Conservation (phyloP, 2,329 filamentous ascomycete genomes). For the Rhexocercosporidium sp. region DNA sequence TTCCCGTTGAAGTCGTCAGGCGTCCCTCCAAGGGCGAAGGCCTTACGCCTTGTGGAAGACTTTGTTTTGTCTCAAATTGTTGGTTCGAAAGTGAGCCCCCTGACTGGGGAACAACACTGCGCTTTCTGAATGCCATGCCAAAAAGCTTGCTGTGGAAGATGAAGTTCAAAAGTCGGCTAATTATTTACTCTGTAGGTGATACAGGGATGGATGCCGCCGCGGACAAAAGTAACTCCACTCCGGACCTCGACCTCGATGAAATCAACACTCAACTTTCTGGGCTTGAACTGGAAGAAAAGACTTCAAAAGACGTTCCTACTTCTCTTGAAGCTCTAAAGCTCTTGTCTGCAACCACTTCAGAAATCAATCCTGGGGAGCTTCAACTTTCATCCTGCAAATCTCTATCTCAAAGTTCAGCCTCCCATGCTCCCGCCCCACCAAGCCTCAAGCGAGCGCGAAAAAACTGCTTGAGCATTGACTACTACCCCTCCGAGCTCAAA, state of each 20-base stretch:
- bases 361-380: not conserved
- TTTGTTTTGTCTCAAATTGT: conserved; percentile 29
- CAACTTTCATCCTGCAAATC: no score
- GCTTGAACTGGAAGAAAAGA: not conserved
- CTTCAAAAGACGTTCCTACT: not conserved
- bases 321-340: not conserved
- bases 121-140: conserved; percentile 70
- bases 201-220: not conserved
- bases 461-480: not conserved
- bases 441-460: not conserved
- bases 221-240: not conserved
- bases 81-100: not conserved
- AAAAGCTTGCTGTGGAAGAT: not conserved
- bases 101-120: conserved; percentile 56
- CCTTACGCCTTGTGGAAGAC: conserved; percentile 61
- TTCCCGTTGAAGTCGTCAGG: conserved; percentile 88
- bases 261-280: not conserved
- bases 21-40: conserved; percentile 90
- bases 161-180: not conserved
- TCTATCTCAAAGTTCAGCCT: not conserved
- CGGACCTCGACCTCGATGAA: not conserved
- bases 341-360: not conserved
- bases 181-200: conserved; percentile 10
- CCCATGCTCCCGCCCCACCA: not conserved
- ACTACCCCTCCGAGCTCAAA: not conserved